Evolutionary conservation across 2,329 filamentous ascomycete species (phyloP).

Genomic region (Dactylellina sp.): DNA sequence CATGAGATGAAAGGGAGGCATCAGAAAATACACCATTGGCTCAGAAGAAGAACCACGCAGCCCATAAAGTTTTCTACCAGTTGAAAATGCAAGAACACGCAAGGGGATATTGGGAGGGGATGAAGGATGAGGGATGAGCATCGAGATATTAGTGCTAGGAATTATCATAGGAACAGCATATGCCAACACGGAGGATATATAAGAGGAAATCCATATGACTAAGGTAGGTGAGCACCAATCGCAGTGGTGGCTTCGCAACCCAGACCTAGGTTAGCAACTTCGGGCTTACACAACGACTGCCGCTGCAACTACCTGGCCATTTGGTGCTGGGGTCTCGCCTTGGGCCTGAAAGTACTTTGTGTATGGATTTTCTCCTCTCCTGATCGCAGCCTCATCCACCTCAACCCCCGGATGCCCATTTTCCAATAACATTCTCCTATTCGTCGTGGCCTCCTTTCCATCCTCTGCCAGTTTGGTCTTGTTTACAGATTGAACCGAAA

Average conservation of each 20-base stretch:
- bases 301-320: constrained; percentile 52
- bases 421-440: constrained; percentile 63
- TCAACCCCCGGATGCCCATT: constrained; percentile 65
- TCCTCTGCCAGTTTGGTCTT: constrained; percentile 63
- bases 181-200: neutral
- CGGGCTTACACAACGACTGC: constrained; percentile 3
- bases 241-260: constrained; percentile 41
- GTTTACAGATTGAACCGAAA: constrained; percentile 64
- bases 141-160: constrained; percentile 28
- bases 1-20: constrained; percentile 11
- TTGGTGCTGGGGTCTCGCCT: constrained; percentile 59
- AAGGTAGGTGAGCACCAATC: constrained; percentile 27
- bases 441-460: constrained; percentile 63
- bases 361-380: constrained; percentile 65
- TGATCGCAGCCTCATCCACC: constrained; percentile 65
- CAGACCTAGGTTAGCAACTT: constrained; percentile 20
- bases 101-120: constrained; percentile 2
- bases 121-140: neutral
- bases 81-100: constrained; percentile 39
- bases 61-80: constrained; percentile 47
- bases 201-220: neutral
- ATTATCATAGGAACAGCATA: constrained; percentile 1
- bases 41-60: constrained; percentile 3
- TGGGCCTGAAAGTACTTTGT: constrained; percentile 65
- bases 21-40: neutral